A percentile compares a stretch with the other conserved stretches of the same genome.
These are phyloP conservation scores for Plectosphaerella plurivora DNA, from an alignment of 2,329 filamentous ascomycete species.

Conservation along the genomic window DNA sequence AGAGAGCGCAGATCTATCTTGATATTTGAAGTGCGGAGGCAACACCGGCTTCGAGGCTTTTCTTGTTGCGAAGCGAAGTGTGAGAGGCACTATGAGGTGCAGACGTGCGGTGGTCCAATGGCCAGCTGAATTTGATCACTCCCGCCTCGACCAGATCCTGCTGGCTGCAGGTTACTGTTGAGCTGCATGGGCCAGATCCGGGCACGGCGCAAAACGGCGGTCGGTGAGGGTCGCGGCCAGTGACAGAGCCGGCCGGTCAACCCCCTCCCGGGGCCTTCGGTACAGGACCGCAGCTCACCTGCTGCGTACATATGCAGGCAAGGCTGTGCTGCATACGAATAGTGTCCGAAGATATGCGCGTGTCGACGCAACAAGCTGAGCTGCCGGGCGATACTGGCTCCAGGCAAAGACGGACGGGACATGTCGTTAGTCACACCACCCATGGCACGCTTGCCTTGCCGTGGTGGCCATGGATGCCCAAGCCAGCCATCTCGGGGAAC, in stretches of 20 bases:
- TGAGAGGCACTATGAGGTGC: background rate
- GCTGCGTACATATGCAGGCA: too few relatives aligned
- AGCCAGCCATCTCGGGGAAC: too few relatives aligned
- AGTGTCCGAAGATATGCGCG: background rate
- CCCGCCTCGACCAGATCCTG: background rate
- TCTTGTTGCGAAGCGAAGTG: too few relatives aligned
- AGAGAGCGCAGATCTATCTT: too few relatives aligned
- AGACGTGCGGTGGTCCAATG: background rate
- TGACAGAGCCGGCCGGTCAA: background rate
- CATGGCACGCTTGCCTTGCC: too few relatives aligned
- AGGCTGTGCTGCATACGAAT: background rate
- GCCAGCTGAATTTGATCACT: background rate
- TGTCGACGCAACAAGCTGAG: background rate
- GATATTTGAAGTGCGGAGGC: too few relatives aligned
- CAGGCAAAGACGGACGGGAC: background rate
- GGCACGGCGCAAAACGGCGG: background rate
- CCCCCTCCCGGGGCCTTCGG: background rate
- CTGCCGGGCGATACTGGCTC: background rate
- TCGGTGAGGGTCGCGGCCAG: slow-evolving; percentile 1
- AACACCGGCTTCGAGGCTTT: too few relatives aligned
- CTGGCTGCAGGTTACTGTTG: background rate
- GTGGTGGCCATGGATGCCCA: too few relatives aligned
- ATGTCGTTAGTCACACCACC: too few relatives aligned
- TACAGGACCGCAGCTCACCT: too few relatives aligned
- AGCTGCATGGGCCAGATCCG: background rate